These are phyloP conservation scores for Nothophoma quercina DNA, from an alignment of 2,329 filamentous ascomycete species.

Conservation along the genomic window DNA sequence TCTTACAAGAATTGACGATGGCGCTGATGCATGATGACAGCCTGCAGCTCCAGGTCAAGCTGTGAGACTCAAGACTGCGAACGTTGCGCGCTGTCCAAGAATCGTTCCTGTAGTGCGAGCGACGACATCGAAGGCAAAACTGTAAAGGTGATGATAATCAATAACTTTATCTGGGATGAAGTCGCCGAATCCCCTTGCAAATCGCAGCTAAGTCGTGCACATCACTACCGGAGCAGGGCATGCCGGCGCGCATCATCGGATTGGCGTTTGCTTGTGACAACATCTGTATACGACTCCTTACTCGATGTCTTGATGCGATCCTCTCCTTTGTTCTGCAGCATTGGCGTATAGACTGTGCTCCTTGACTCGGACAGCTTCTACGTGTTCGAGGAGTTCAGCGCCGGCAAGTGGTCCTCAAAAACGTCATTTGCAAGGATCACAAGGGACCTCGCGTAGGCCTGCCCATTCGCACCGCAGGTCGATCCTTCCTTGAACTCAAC, in stretches of 20 bases:
- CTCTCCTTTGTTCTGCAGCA: conserved; percentile 2
- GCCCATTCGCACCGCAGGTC: conserved; percentile 11
- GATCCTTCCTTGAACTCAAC: conserved; percentile 20
- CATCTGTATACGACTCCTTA: neutral
- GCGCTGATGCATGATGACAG: no score
- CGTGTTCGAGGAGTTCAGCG: neutral
- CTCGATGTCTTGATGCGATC: neutral
- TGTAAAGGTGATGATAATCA: conserved; percentile 4
- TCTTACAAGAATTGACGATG: conserved; percentile 34
- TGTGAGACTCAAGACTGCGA: conserved; percentile 6
- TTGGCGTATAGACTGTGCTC: neutral
- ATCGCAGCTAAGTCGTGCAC: conserved; percentile 20
- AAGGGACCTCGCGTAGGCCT: conserved; percentile 13
- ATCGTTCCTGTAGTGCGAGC: conserved; percentile 1
- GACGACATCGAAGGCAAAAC: neutral
- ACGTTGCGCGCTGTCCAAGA: neutral
- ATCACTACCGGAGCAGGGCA: conserved; percentile 23
- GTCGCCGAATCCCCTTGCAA: conserved; percentile 25
- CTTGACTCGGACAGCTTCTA: no score
- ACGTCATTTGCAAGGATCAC: conserved; percentile 20
- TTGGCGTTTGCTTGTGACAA: conserved; percentile 19
- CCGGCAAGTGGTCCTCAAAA: neutral
- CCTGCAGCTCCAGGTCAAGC: conserved; percentile 11
- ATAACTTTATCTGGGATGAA: conserved; percentile 15
- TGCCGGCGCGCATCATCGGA: conserved; percentile 22